These are phyloP conservation scores for Acacia confusa DNA, from an alignment of 306 rosid genomes.

Conservation along the genomic window DNA sequence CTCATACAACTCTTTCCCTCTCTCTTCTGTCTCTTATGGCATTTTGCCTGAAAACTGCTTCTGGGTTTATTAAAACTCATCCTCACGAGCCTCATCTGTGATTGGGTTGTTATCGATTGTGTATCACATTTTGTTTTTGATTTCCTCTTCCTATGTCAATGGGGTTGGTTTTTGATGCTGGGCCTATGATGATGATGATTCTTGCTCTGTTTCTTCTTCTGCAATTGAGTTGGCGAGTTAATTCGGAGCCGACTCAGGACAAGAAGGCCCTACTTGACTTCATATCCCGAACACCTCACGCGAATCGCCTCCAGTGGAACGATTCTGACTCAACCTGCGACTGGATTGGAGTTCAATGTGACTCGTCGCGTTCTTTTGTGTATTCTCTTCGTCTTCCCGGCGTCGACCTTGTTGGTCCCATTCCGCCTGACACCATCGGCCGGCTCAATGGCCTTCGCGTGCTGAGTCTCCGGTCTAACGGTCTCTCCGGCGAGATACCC, in stretches of 20 bases:
- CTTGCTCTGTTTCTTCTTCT: slow-evolving; percentile 7
- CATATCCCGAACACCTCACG: slow-evolving; percentile 49
- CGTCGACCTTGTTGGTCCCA: slow-evolving; percentile 63
- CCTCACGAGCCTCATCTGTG: slow-evolving; percentile 2
- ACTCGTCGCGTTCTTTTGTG: slow-evolving; percentile 42
- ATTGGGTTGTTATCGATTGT: not conserved
- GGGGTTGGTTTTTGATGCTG: slow-evolving; percentile 26
- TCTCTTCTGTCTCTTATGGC: slow-evolving; percentile 30
- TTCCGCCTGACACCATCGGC: slow-evolving; percentile 58
- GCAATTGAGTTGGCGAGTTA: slow-evolving; percentile 28
- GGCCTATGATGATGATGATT: not conserved
- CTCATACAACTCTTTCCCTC: not conserved
- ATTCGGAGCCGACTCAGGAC: slow-evolving; percentile 65
- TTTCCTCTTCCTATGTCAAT: slow-evolving; percentile 3
- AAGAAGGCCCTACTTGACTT: slow-evolving; percentile 65
- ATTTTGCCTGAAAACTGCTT: slow-evolving; percentile 34
- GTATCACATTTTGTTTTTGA: not conserved
- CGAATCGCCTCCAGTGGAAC: slow-evolving; percentile 64
- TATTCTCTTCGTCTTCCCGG: slow-evolving; percentile 60
- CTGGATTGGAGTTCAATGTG: slow-evolving; percentile 69
- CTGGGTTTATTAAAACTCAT: slow-evolving; percentile 26
- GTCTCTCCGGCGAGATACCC: slow-evolving; percentile 53
- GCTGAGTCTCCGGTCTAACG: slow-evolving; percentile 62
- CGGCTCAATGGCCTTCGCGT: slow-evolving; percentile 53
- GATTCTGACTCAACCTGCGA: slow-evolving; percentile 56